These are phyloP conservation scores for Diddensiella caesifluorescens DNA, from an alignment of 805 yeast genomes.

Conservation along the genomic window DNA sequence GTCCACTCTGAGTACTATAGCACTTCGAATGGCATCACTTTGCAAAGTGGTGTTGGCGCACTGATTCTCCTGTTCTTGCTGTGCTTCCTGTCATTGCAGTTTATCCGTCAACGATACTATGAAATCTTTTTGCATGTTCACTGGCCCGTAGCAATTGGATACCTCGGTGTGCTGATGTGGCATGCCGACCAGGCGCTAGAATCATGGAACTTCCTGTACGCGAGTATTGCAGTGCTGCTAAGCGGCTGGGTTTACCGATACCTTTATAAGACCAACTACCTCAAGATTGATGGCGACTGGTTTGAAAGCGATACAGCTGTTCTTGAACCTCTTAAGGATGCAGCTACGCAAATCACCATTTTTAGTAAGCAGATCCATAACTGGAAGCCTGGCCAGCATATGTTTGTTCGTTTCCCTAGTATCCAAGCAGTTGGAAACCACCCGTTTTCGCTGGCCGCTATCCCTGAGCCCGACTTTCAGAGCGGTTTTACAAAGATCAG, in stretches of 20 bases:
- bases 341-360: slow-evolving; percentile 12
- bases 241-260: slow-evolving; percentile 13
- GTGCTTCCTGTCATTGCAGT: slow-evolving; percentile 14
- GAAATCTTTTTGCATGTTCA: slow-evolving; percentile 19
- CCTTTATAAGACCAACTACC: slow-evolving; percentile 18
- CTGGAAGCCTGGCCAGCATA: slow-evolving; percentile 22
- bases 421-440: slow-evolving; percentile 19
- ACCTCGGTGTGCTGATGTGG: slow-evolving; percentile 18
- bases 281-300: slow-evolving; percentile 16
- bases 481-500: slow-evolving; percentile 27
- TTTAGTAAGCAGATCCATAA: slow-evolving; percentile 4
- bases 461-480: slow-evolving; percentile 8
- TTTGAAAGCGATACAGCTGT: slow-evolving; percentile 13
- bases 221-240: slow-evolving; percentile 14
- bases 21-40: neutral
- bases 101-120: slow-evolving; percentile 16
- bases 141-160: slow-evolving; percentile 21
- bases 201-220: slow-evolving; percentile 19
- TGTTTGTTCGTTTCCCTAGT: slow-evolving; percentile 15
- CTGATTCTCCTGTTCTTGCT: slow-evolving; percentile 12
- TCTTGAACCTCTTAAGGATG: slow-evolving; percentile 5
- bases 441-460: slow-evolving; percentile 19
- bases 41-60: slow-evolving; percentile 13
- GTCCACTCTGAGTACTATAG: slow-evolving; percentile 2
- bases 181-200: slow-evolving; percentile 13